These are phyloP conservation scores for Clonostachys rosea DNA, from an alignment of 2,329 filamentous ascomycete species.

Conservation along the genomic window DNA sequence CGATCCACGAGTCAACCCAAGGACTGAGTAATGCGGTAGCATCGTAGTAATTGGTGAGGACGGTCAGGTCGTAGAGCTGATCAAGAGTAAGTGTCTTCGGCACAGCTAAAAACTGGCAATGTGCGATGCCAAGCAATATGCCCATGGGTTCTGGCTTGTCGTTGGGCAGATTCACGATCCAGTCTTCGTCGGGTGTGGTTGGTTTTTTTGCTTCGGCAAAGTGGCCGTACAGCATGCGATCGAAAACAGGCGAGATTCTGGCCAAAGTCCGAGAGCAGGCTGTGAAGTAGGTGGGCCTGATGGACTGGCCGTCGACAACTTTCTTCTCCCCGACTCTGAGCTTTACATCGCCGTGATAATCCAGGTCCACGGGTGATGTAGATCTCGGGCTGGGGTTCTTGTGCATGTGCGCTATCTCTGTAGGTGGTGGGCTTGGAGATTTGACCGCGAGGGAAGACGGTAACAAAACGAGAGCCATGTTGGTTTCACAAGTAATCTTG, in stretches of 20 bases:
- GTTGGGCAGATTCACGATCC: conserved; percentile 20
- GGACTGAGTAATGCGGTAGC: conserved; percentile 13
- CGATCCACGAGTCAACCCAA: conserved; percentile 14
- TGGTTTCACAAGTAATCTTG: too few relatives aligned
- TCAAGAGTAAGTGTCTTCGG: conserved; percentile 11
- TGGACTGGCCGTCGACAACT: background rate
- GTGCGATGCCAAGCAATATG: conserved; percentile 20
- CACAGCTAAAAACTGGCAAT: conserved; percentile 17
- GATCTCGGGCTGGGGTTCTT: background rate
- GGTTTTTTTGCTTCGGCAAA: conserved; percentile 10
- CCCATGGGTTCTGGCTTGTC: conserved; percentile 18
- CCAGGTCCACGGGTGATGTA: background rate
- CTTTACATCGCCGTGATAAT: background rate
- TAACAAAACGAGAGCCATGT: too few relatives aligned
- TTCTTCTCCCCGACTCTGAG: background rate
- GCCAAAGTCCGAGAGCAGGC: conserved; percentile 18
- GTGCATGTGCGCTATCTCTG: too few relatives aligned
- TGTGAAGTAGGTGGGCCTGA: conserved; percentile 4
- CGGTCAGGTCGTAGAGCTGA: conserved; percentile 16
- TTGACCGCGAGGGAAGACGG: too few relatives aligned
- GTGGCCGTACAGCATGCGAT: conserved; percentile 17
- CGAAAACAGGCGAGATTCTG: conserved; percentile 17
- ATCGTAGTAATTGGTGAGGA: conserved; percentile 22
- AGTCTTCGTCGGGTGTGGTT: conserved; percentile 6
- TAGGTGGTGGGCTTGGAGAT: too few relatives aligned